Evolutionary conservation across 139 green algal species (phyloP).

Genomic region (Tetraselmis striata): DNA sequence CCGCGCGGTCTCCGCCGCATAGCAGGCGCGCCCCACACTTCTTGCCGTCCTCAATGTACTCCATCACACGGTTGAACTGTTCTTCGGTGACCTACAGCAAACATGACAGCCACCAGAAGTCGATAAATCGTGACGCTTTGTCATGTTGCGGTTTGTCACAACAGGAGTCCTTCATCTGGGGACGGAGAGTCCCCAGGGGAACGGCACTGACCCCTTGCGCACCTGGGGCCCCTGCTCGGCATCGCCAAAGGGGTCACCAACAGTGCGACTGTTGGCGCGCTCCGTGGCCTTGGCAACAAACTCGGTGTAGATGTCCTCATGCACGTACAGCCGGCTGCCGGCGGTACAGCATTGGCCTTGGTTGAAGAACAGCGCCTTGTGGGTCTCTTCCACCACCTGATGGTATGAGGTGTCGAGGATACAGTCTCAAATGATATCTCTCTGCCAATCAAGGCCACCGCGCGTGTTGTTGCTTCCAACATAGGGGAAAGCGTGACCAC

Average conservation of each 20-base stretch:
- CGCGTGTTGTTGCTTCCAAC: no score
- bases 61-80: constrained; percentile 64
- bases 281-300: constrained; percentile 49
- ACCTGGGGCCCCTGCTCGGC: constrained; percentile 62
- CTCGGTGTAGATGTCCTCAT: constrained; percentile 64
- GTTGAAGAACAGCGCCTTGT: constrained; percentile 74
- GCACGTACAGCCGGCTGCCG: constrained; percentile 54
- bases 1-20: constrained; percentile 24
- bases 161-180: no score
- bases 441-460: no score
- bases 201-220: not conserved
- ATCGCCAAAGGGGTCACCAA: constrained; percentile 64
- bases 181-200: no score
- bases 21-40: constrained; percentile 39
- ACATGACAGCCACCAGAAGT: no score
- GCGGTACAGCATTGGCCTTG: constrained; percentile 62
- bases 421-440: no score
- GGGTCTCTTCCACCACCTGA: constrained; percentile 47
- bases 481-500: no score
- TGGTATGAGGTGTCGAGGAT: no score
- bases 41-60: constrained; percentile 37
- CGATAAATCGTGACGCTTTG: no score
- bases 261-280: constrained; percentile 23
- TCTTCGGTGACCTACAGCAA: constrained; percentile 35
- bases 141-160: no score